These are phyloP conservation scores for Eleusine coracana DNA, from an alignment of 176 grass and related monocot species.

Conservation along the genomic window DNA sequence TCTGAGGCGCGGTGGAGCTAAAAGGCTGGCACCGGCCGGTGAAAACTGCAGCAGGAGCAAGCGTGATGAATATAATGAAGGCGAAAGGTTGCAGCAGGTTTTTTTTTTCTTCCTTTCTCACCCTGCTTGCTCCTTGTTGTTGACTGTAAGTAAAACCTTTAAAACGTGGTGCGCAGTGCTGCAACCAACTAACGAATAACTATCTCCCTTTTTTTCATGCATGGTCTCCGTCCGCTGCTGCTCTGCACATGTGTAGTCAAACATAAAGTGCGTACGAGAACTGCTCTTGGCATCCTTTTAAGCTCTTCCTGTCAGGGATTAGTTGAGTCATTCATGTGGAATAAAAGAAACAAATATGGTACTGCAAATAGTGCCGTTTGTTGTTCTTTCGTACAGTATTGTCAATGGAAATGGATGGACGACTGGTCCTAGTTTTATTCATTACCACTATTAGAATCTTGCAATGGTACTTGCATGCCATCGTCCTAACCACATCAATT, in stretches of 20 bases:
- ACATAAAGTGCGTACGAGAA: neutral
- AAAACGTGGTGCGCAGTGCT: neutral
- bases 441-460: neutral
- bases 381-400: too few species aligned
- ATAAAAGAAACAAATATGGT: neutral
- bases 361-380: neutral
- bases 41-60: neutral
- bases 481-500: neutral
- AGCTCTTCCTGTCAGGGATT: slow-evolving; percentile 11
- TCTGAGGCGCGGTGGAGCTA: neutral
- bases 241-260: slow-evolving; percentile 6
- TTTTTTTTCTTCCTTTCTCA: neutral
- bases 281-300: neutral
- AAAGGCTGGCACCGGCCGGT: neutral
- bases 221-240: neutral
- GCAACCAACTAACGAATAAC: neutral
- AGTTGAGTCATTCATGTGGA: slow-evolving; percentile 11
- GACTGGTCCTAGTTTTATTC: too few species aligned
- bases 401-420: neutral
- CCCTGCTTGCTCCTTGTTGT: neutral
- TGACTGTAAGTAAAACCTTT: neutral
- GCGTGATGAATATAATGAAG: neutral
- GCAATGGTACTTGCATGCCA: neutral
- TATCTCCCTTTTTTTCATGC: neutral
- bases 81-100: neutral